phyloP scores from a whole-genome alignment of 345 rosid genomes.

The Camelina sativa region DNA sequence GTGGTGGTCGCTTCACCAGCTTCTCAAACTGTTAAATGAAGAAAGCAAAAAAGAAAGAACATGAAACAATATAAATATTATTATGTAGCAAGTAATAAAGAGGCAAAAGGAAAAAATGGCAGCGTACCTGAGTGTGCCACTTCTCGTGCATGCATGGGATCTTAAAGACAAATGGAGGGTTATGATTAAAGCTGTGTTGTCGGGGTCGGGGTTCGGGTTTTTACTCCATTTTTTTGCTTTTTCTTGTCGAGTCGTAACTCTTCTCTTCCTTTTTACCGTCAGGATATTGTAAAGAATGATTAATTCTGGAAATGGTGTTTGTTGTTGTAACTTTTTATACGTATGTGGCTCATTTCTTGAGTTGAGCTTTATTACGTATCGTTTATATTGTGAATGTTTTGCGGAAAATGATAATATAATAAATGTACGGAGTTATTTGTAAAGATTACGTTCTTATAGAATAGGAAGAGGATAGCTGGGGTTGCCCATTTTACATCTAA shows the following conservation, averaged over 20 bases:
- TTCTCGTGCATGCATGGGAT: slow-evolving; percentile 55
- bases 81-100: slow-evolving; percentile 30
- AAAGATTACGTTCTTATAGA: neutral
- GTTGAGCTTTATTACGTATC: neutral
- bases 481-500: neutral
- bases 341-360: slow-evolving; percentile 25
- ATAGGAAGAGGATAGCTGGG: too few species aligned
- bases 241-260: neutral
- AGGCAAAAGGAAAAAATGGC: slow-evolving; percentile 12
- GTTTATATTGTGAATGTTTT: slow-evolving; percentile 26
- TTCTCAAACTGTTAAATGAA: slow-evolving; percentile 41
- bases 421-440: neutral
- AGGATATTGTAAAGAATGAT: slow-evolving; percentile 40
- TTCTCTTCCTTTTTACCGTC: slow-evolving; percentile 2
- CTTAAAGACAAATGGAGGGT: slow-evolving; percentile 46
- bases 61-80: slow-evolving; percentile 15
- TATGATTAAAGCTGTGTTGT: slow-evolving; percentile 17
- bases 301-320: slow-evolving; percentile 39
- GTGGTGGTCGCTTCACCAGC: slow-evolving; percentile 36
- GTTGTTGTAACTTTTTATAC: neutral
- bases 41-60: too few species aligned
- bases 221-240: slow-evolving; percentile 26
- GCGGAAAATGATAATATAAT: neutral
- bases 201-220: slow-evolving; percentile 28
- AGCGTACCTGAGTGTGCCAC: slow-evolving; percentile 42